These are phyloP conservation scores for barrel medic (Medicago truncatula) DNA, from an alignment of 306 rosid species.

Conservation along the genomic window DNA sequence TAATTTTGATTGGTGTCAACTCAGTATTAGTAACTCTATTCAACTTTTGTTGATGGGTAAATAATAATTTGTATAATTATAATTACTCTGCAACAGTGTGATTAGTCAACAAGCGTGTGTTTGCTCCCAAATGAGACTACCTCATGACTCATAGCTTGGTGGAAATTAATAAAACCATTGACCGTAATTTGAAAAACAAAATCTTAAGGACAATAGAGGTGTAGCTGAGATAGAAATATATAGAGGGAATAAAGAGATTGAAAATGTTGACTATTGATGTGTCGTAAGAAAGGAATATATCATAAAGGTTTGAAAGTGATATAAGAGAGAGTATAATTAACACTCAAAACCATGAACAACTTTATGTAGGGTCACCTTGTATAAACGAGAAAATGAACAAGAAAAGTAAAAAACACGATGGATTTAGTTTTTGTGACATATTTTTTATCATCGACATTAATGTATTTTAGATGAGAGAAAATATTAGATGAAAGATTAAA, in stretches of 20 bases:
- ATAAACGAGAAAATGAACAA: not conserved
- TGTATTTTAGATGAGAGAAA: no score
- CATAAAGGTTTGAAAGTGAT: slow-evolving; percentile 3
- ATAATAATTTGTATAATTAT: not conserved
- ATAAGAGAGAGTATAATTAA: not conserved
- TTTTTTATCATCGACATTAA: no score
- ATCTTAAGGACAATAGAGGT: not conserved
- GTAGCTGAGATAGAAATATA: not conserved
- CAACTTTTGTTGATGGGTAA: no score
- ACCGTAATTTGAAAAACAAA: slow-evolving; percentile 19
- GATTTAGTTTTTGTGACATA: no score
- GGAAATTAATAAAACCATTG: slow-evolving; percentile 30
- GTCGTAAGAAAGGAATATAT: not conserved
- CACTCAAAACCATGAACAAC: not conserved
- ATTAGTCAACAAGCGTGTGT: slow-evolving; percentile 38
- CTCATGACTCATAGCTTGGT: not conserved
- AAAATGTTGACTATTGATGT: not conserved
- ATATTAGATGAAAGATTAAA: no score
- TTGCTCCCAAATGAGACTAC: not conserved
- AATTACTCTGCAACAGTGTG: not conserved
- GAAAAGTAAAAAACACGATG: no score
- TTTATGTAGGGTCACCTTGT: slow-evolving; percentile 9
- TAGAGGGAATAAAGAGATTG: not conserved
- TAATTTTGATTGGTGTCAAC: no score
- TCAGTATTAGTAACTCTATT: no score